Evolutionary conservation across 371 early-diverging fungal genomes (phyloP), one percentile per base, ranked within the genome.

Genomic region (Thermomucor indicae-seudaticae): DNA sequence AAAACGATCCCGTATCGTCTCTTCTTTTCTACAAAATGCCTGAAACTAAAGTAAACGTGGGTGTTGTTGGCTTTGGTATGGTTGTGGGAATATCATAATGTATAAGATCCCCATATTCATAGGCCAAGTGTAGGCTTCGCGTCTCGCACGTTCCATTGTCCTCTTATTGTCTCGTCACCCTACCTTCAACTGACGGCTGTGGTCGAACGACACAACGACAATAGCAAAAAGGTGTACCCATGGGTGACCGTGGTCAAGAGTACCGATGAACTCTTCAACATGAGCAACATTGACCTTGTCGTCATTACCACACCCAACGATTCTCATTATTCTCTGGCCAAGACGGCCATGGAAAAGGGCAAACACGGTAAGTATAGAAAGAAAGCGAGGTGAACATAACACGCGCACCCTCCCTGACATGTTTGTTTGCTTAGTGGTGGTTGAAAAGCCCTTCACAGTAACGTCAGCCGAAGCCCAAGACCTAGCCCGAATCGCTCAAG

Each of bases 401-500:
- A 5, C 47, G 40, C n/a, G 24, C 16, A 20, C 27, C 23, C 24
- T 17, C 19, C 1, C 2, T 25, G 2, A 29, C 1, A 14, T 22
- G 19, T 30, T 37, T 4, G 6, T 17, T 43, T 22, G 0, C 6
- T 27, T 45, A 72, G 74, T 85, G 24, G 67, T 90, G 34, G 87
- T 89, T 19, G 91, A 90, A 52, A 90, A 90, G 65, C 91, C 91
- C 22, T 88, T 89, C 54, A 79, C 88, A 0, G 70, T 84, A 17
- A 81, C 79, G 2, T 76, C 76, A 32, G 44, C 62, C 14, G 82
- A 89, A 60, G 88, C 83, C 17, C 65, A 71, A 8, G 72, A 71
- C 25, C 70, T 90, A 39, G 69, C 69, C 32, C 57, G 59, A 20
- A 53, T 84, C 4, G 78, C 90, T 16, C 69, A 79, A 44, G 60